Evolutionary conservation across 768 basidiomycete genomes (phyloP), one percentile per base, ranked within the genome.

Genomic region (Mycena olivaceomarginata): DNA sequence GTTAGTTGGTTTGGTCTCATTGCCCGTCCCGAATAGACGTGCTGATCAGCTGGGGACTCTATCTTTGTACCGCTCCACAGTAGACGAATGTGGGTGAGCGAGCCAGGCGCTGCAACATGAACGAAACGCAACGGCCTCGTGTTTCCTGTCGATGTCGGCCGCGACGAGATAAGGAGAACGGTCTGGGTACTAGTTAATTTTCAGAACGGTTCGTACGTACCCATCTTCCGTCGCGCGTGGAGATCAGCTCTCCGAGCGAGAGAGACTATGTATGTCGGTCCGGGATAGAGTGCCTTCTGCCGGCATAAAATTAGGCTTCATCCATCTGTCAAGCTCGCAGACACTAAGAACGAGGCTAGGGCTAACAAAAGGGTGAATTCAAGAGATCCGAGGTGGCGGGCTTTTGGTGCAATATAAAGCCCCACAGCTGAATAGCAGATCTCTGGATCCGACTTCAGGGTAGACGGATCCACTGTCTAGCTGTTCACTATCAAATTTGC

Each of bases 51-150:
- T 51, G 66, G 72, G n/a, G 31, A 31, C 31, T 11, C 59, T 68
- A 74, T 74, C 72, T 74, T 67, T 67, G 67, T 16, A 11, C 59
- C 63, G 59, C 70, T 74, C 72, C 72, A 74, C 72, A 18, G 20
- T 45, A 20, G 62, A 31, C 2, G 7, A 41, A 31, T 56, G 48
- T 8, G 13, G 9, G 62, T 43, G 62, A 13, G 7, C 6, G 53
- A 56, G 60, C 60, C 31, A 31, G 4, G 31, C 18, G 16, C 20
- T 45, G 63, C 43, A 18, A 41, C 12, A 39, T 60, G 5, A 6
- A 65, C 43, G 43, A 65, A 39, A 37, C 15, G 31, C 10, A 11
- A 6, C 31, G 31, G 31, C 18, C 41, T 2, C 4, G 5, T 15
- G 7, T 8, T 65, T 25, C n/a, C 15, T 16, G n/a, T 22, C 43